Base-by-base conservation (phyloP, 768 basidiomycete species). In the Suillus plorans region DNA sequence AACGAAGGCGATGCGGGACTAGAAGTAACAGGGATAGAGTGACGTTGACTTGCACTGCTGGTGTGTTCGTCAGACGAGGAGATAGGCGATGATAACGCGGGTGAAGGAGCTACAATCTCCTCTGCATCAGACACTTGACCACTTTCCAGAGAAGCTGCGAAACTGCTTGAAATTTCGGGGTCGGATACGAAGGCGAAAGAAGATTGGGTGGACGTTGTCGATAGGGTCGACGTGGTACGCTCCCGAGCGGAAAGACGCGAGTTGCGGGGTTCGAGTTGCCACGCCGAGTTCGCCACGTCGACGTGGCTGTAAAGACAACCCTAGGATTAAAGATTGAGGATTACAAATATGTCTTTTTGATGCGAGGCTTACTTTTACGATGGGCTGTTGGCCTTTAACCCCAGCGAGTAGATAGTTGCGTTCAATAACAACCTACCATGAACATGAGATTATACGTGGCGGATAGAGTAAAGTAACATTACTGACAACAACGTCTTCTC, bases 121-220 rank as follows among this genome's bases (percentile, higher is more conserved):
- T 93, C 92, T 16, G 81, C 80, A 65, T 94, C 92, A 28, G 92
- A 92, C 13, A 83, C 82, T 34, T 86, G 87, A 16, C 81, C 87
- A 68, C 89, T 89, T 71, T 91, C 92, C 4, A 93, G 82, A 36
- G 91, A 93, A 7, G 90, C 91, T 1, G 90, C 90, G 68, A 93
- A 92, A 73, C 89, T 91, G 76, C 90, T 92, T 5, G 91, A 91
- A 60, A 93, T 89, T 68, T 94, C 92, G 2, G 86, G 87, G 69
- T 94, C 92, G n/a, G 92, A 92, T 10, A 94, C 81, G 63, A 92
- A 82, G 5, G 92, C 91, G 69, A 87, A 94, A 0, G 92, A 94
- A 22, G 92, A 94, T 36, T 86, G 90, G 0, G 90, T 90, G 4
- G 91, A 92, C 0, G 87, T 79, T 2, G 90, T 90, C 10, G 91